Evolutionary conservation across 1,284 basidiomycete genomes (phyloP).

Genomic region (Cutaneotrichosporon sp.): DNA sequence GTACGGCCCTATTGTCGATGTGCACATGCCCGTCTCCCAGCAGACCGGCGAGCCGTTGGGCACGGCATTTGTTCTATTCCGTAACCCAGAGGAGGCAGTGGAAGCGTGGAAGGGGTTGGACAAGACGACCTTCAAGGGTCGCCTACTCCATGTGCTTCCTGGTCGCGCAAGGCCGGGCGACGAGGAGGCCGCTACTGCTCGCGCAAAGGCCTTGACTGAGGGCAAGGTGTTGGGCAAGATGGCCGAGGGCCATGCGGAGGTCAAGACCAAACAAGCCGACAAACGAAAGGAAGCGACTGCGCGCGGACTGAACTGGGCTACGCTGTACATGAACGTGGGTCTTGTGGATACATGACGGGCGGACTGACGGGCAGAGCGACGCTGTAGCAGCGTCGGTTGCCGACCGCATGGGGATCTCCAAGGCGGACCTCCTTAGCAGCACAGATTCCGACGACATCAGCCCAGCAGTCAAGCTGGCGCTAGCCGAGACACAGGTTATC

Average conservation of each 20-base stretch:
- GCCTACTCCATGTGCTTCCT: conserved; percentile 82
- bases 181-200: conserved; percentile 55
- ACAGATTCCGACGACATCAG: conserved; percentile 53
- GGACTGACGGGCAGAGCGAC: conserved; percentile 59
- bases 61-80: conserved; percentile 73
- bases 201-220: conserved; percentile 33
- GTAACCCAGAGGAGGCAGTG: conserved; percentile 61
- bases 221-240: conserved; percentile 46
- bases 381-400: conserved; percentile 80
- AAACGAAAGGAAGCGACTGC: conserved; percentile 68
- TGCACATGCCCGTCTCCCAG: conserved; percentile 71
- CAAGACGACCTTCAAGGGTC: conserved; percentile 83
- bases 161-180: conserved; percentile 54
- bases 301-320: conserved; percentile 91
- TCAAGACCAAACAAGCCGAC: conserved; percentile 58
- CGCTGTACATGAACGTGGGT: conserved; percentile 95
- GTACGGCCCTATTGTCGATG: conserved; percentile 70
- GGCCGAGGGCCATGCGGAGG: conserved; percentile 58
- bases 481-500: conserved; percentile 94
- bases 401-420: conserved; percentile 71
- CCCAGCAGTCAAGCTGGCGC: conserved; percentile 80
- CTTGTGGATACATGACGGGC: not conserved
- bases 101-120: conserved; percentile 74
- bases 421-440: conserved; percentile 68
- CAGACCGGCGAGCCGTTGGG: conserved; percentile 67